Conservation (phyloP, 75 land plant species). For the Cunninghamia lanceolata region DNA sequence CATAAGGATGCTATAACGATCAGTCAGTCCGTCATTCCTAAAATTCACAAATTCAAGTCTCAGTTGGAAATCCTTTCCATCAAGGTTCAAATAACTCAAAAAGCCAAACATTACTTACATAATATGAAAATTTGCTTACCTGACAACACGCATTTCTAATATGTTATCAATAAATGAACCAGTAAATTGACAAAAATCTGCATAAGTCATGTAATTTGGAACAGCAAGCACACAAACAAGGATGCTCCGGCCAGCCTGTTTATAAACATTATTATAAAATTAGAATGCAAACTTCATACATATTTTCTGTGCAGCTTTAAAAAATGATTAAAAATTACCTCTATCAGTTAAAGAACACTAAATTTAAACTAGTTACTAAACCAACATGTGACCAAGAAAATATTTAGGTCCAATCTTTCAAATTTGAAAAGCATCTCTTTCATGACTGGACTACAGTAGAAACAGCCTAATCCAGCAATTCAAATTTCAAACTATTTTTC, state of each 20-base stretch:
- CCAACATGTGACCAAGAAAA: not conserved
- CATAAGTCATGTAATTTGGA: constrained; percentile 96
- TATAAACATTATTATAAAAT: not conserved
- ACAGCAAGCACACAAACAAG: constrained; percentile 89
- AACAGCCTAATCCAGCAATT: not conserved
- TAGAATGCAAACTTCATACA: not conserved
- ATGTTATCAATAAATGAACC: constrained; percentile 79
- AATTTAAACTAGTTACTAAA: not conserved
- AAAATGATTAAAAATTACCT: not conserved
- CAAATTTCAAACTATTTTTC: not conserved
- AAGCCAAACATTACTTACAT: not conserved
- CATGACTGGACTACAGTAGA: not conserved
- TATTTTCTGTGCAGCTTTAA: not conserved
- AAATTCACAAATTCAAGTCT: constrained; percentile 5
- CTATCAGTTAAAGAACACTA: not conserved
- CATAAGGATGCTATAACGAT: constrained; percentile 82
- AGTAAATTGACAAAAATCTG: constrained; percentile 93
- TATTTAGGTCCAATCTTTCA: not conserved
- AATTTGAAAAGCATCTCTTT: not conserved
- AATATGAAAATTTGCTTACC: constrained; percentile 32
- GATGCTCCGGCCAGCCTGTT: constrained; percentile 71
- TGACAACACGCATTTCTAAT: constrained; percentile 91
- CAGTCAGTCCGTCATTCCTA: constrained; percentile 85
- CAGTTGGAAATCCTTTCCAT: not conserved
- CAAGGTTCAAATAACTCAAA: not conserved